phyloP scores from a whole-genome alignment of 352 stramenopile genomes.

The Aphanomyces astaci region DNA sequence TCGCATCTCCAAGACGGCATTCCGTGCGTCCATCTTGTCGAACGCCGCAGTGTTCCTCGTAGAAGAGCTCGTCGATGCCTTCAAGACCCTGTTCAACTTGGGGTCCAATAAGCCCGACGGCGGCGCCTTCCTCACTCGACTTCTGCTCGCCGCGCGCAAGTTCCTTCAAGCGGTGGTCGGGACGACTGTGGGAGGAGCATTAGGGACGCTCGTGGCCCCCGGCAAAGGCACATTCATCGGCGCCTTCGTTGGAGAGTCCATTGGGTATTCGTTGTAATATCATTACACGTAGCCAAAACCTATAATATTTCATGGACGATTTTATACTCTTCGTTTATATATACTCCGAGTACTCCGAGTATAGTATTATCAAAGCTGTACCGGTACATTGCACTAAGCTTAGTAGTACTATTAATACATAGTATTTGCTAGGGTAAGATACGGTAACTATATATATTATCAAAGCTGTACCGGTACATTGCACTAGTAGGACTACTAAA shows the following conservation, averaged over 20 bases:
- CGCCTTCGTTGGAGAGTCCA: slow-evolving; percentile 65
- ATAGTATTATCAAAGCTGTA: too few species aligned
- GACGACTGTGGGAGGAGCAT: slow-evolving; percentile 49
- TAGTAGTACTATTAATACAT: too few species aligned
- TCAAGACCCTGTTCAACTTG: slow-evolving; percentile 28
- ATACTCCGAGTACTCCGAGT: too few species aligned
- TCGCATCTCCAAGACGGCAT: slow-evolving; percentile 72
- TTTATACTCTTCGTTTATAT: too few species aligned
- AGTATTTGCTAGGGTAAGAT: too few species aligned
- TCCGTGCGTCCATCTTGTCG: slow-evolving; percentile 61
- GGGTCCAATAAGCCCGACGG: slow-evolving; percentile 32
- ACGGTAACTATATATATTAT: too few species aligned
- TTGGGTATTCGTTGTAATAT: slow-evolving; percentile 65
- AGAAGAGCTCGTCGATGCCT: slow-evolving; percentile 50
- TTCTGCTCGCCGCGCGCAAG: slow-evolving; percentile 45
- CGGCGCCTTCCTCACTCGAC: slow-evolving; percentile 18
- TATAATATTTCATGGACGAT: too few species aligned
- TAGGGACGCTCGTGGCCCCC: slow-evolving; percentile 64
- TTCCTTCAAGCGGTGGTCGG: slow-evolving; percentile 60
- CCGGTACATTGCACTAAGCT: too few species aligned
- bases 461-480: too few species aligned
- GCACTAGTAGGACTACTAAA: too few species aligned
- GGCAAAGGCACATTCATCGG: slow-evolving; percentile 72
- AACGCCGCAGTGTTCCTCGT: slow-evolving; percentile 78
- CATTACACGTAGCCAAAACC: too few species aligned